Conservation (phyloP, 2,329 filamentous ascomycete species). For the Botrytis sinoallii region DNA sequence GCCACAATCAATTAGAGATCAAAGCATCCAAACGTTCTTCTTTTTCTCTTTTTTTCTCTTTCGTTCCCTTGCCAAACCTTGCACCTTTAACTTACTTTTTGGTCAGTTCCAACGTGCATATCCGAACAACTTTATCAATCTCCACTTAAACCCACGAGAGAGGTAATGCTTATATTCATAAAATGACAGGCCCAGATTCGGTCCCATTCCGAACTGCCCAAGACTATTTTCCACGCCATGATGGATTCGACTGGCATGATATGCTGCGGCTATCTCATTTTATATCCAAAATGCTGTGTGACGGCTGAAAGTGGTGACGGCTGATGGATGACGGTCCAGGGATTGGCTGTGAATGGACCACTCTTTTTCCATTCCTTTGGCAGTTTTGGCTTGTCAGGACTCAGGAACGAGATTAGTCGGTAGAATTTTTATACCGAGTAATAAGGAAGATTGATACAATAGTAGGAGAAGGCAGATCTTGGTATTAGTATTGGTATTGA, state of each 20-base stretch:
- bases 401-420: background rate
- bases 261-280: slow-evolving; percentile 9
- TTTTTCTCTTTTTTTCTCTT: background rate
- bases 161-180: slow-evolving; percentile 6
- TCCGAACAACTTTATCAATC: background rate
- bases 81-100: background rate
- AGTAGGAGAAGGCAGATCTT: background rate
- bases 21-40: background rate
- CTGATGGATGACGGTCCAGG: background rate
- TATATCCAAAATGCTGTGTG: background rate
- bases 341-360: background rate
- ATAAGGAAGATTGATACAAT: background rate
- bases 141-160: background rate
- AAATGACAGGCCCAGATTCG: slow-evolving; percentile 9
- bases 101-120: background rate
- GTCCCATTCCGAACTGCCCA: slow-evolving; percentile 9
- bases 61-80: background rate
- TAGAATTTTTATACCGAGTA: background rate
- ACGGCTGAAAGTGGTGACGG: background rate
- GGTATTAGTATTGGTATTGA: background rate
- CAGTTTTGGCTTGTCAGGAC: background rate
- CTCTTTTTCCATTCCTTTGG: background rate
- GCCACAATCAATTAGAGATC: background rate
- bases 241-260: background rate
- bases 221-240: background rate